Percentiles rank a stretch among this genome's conserved stretches.
Evolutionary conservation across 176 grass and related monocot genomes (phyloP).

Genomic region (Aegilops longissima): DNA sequence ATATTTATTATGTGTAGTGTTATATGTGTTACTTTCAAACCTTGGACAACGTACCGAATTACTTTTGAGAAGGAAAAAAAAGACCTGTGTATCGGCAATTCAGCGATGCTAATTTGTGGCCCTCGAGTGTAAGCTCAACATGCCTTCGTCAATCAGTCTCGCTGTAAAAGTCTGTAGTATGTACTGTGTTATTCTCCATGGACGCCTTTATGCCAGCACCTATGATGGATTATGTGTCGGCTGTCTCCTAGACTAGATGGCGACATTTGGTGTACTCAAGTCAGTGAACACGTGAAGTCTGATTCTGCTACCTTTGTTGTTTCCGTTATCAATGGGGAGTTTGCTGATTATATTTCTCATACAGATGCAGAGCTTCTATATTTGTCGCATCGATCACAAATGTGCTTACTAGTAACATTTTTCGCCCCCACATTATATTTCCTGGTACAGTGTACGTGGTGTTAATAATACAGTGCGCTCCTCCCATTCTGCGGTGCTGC

Average conservation of each 20-base stretch:
- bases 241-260: not conserved
- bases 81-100: not conserved
- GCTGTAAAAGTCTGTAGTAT: not conserved
- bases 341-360: no score
- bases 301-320: not conserved
- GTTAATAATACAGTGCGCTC: no score
- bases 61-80: not conserved
- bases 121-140: not conserved
- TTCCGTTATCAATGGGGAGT: not conserved
- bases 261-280: not conserved
- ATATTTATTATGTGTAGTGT: not conserved
- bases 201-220: not conserved
- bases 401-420: not conserved
- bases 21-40: not conserved
- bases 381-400: not conserved
- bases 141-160: not conserved
- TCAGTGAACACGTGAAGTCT: not conserved
- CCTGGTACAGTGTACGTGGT: not conserved
- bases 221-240: not conserved
- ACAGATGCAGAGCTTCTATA: not conserved
- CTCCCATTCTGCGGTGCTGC: no score
- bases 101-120: not conserved
- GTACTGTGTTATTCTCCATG: not conserved
- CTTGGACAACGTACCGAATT: not conserved
- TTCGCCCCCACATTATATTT: not conserved